Base-by-base conservation (phyloP, 1,139 yeast genomes). In the Taphrina pruni region DNA sequence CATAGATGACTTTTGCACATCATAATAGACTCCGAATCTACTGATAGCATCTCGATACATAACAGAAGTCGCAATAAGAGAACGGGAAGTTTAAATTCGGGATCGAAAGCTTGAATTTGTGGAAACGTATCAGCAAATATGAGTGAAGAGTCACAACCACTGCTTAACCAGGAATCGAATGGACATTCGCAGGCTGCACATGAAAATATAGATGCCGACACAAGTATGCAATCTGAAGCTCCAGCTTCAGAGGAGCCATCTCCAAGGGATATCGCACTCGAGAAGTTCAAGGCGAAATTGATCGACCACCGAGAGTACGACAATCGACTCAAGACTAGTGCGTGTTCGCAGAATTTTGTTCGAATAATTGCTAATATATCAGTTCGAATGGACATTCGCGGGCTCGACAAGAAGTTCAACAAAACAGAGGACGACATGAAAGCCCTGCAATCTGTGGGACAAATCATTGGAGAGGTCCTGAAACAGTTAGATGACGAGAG, bases 281-380 rank as follows among this genome's bases (percentile, higher is more conserved):
- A 84, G 60, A 90, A 87, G 73, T 90, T 90, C 80, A 92, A 92
- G 78, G 89, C 87, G 78, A 93, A 91, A 80, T 84, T 94, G 75
- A 83, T 90, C 75, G 98, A 94, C 76, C 99, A 95, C 79, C 86
- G 97, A 76, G 91, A 91, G 77, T 92, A 96, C 90, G 98, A 94
- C 77, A 90, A 96, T 57, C 87, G 92, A 76, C 84, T 95, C 76
- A 94, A 92, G 79, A 93, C 88, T 68, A 83, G 65, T 61, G 48
- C 35, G 60, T 60, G 32, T 35, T 14, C 21, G 32, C 26, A 35
- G 17, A 14, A n/a, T 7, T 7, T 12, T 45, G 8, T 12, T 1
- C 5, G 2, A 20, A 5, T 3, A 7, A 12, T 45, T 45, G 20
- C 60, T 45, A 20, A 32, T 9, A 9, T 32, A 2, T 41, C 35